Evolutionary conservation across 225 moss, liverwort and hornwort species (phyloP), one percentile per base, ranked within the genome.

Genomic region (Pseudisothecium myosuroides): DNA sequence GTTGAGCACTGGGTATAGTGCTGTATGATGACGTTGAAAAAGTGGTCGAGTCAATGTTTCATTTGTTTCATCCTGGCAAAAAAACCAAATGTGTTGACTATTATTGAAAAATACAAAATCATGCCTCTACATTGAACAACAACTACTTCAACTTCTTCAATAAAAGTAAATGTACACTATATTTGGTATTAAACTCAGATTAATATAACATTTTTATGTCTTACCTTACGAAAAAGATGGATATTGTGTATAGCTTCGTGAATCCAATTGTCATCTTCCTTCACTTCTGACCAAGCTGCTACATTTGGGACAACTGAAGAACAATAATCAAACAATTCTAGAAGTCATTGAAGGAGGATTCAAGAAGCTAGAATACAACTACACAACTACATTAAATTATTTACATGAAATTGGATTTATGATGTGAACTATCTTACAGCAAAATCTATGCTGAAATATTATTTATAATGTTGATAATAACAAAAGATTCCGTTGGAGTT

Each of bases 1-100:
- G 32, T 75, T 85, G 23, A 92, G 86, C 29, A 92, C 72, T 34
- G 90, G 90, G 41, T 88, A 92, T 27, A 85, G 39, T 8, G 58
- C 2, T 55, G 77, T 45, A 29, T 73, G 43, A 68, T 61, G 81
- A 8, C 28, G 86, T 78, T 59, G 63, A 14, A n/a, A 63, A 39
- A 76, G 56, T 45, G 83, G 86, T 22, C 0, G 61, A 21, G 68
- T 45, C 28, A 82, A 31, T 17, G 85, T 75, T 14, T 76, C 73
- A n/a, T 87, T 87, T 17, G 45, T 27, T n/a, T 85, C 62, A 61
- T 90, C 88, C 91, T 91, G 12, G 14, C 65, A 84, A 32, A 77
- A 71, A 61, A 76, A 17, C 1, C 17, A 67, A 21, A n/a, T n/a
- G 10, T 37, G 3, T 85, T 31, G 5, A 32, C 19, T 80, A 32